phyloP scores from a whole-genome alignment of 2,329 filamentous ascomycete species.

The Calonectria honghensis region DNA sequence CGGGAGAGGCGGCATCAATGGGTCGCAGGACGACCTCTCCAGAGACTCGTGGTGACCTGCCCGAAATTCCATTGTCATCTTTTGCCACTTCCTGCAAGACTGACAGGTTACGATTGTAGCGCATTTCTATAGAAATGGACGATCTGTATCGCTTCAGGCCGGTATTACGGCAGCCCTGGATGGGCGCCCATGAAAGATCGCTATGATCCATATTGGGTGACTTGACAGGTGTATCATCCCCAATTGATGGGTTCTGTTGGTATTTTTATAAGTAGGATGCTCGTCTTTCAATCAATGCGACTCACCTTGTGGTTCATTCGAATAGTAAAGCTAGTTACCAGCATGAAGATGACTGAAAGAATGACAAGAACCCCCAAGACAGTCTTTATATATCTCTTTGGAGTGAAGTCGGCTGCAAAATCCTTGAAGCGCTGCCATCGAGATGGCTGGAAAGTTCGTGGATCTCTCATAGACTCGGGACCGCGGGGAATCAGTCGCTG shows the following conservation, averaged over 20 bases:
- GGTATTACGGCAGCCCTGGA: constrained; percentile 51
- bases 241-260: constrained; percentile 46
- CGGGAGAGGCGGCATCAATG: constrained; percentile 56
- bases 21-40: constrained; percentile 69
- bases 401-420: constrained; percentile 40
- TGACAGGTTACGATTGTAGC: constrained; percentile 58
- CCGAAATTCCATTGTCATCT: constrained; percentile 42
- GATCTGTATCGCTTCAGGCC: constrained; percentile 6
- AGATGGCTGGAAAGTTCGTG: constrained; percentile 51
- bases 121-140: constrained; percentile 58
- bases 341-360: constrained; percentile 57
- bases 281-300: background rate
- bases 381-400: constrained; percentile 56
- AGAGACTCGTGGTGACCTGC: constrained; percentile 61
- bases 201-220: constrained; percentile 46
- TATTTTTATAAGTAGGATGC: background rate
- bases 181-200: constrained; percentile 55
- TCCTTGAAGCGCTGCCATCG: constrained; percentile 58
- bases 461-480: constrained; percentile 68
- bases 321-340: constrained; percentile 52
- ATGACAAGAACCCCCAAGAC: constrained; percentile 58
- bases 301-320: constrained; percentile 56
- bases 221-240: constrained; percentile 53
- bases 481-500: constrained; percentile 64
- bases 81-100: constrained; percentile 63